Conservation (phyloP, 192 early-diverging fungal species). For the Haplosporangium gracile region DNA sequence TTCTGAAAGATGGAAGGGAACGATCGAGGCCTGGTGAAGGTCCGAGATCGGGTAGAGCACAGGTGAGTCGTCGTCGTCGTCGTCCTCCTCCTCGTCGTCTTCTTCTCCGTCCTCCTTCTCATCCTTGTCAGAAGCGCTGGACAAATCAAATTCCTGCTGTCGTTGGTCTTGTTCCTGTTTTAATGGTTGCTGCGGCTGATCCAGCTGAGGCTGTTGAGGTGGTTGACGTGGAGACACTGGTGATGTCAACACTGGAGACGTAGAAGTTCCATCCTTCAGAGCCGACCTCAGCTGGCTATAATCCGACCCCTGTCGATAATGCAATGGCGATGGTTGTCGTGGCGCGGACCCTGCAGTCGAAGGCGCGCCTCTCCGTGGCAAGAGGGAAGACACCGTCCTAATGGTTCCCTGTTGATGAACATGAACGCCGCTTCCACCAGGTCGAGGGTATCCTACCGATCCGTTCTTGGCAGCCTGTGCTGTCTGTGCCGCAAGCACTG, state of each 20-base stretch:
- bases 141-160: not conserved
- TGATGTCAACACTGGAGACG: not conserved
- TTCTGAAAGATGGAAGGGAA: slow-evolving; percentile 52
- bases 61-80: slow-evolving; percentile 9
- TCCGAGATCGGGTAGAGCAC: slow-evolving; percentile 48
- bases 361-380: slow-evolving; percentile 20
- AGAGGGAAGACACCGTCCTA: slow-evolving; percentile 44
- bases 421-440: slow-evolving; percentile 19
- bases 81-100: not conserved
- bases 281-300: slow-evolving; percentile 29
- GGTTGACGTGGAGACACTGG: not conserved
- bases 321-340: slow-evolving; percentile 30
- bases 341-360: slow-evolving; percentile 3
- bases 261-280: slow-evolving; percentile 7
- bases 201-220: not conserved
- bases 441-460: not conserved
- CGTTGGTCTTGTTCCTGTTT: not conserved
- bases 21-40: slow-evolving; percentile 17
- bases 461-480: slow-evolving; percentile 2
- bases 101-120: not conserved
- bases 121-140: not conserved
- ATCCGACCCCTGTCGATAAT: slow-evolving; percentile 9
- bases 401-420: slow-evolving; percentile 33
- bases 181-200: no score
- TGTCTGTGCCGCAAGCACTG: not conserved